Evolutionary conservation across 2,329 filamentous ascomycete genomes (phyloP), one percentile per base, ranked within the genome.

Genomic region (Claviceps sp.): DNA sequence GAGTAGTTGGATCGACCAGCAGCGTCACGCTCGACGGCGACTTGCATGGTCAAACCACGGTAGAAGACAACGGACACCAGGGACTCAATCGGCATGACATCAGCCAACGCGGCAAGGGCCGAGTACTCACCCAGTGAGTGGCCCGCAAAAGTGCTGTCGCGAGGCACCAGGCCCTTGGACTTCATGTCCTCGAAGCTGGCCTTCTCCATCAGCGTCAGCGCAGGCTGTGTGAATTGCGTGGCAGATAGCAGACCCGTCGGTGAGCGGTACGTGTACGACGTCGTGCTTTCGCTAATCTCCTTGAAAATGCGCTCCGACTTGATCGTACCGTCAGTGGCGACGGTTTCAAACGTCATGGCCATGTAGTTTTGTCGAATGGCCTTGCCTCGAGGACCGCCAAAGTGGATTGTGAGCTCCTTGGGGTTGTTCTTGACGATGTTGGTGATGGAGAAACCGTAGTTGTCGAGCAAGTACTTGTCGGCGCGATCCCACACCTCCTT

Each of bases 221-320:
- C 93, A 38, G 93, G 93, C 71, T 98, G 93, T 0, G 93, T 98
- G 75, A 98, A 98, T 67, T 98, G 93, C 4, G 93, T 98, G 4
- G 94, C 93, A 40, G 93, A 98, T 41, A 98, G 79, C 51, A 98
- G 80, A 63, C 93, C 93, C 2, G 88, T 94, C 1, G 93, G 93
- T 13, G 93, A 98, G 54, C 87, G 82, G 77, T 97, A 98, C 1
- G 93, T 98, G 77, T 98, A 98, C 0, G 87, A 97, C 5, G 87
- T 87, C 2, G 91, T 97, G 65, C 78, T 84, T 72, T 97, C 93
- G 62, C 85, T 81, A 62, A 98, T 90, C 63, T 95, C 90, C 76
- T 98, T 97, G 80, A 98, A 98, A 66, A 98, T 98, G 73, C 91
- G 95, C 77, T 98, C 93, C 0, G 93, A 96, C 72, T 96, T 97